phyloP scores from a whole-genome alignment of 1,284 basidiomycete genomes.

The Pyrrhoderma noxium region DNA sequence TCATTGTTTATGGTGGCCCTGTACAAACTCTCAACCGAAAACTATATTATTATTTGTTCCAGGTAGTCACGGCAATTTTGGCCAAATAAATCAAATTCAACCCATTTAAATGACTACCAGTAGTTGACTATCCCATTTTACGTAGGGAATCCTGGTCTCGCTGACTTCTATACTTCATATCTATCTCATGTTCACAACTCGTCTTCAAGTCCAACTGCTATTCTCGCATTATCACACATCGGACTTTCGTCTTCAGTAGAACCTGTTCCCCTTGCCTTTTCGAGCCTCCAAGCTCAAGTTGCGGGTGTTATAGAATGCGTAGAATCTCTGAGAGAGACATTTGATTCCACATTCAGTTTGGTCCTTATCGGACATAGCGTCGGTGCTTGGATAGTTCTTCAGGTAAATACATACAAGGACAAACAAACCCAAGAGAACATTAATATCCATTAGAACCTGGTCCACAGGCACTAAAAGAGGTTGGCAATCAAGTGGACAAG shows the following conservation, averaged over 20 bases:
- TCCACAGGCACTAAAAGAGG: constrained; percentile 41
- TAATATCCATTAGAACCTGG: neutral
- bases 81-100: neutral
- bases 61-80: constrained; percentile 5
- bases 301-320: constrained; percentile 42
- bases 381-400: constrained; percentile 51
- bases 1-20: constrained; percentile 21
- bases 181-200: constrained; percentile 9
- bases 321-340: constrained; percentile 34
- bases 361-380: constrained; percentile 54
- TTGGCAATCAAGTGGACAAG: constrained; percentile 30
- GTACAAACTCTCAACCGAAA: constrained; percentile 1
- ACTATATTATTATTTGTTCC: constrained; percentile 19
- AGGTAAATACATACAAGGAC: constrained; percentile 31
- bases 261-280: neutral
- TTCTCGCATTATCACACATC: constrained; percentile 36
- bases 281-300: constrained; percentile 37
- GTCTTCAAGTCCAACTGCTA: constrained; percentile 17
- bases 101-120: too few relatives aligned
- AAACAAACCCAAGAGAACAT: constrained; percentile 5
- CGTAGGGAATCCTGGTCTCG: constrained; percentile 16
- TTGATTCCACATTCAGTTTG: constrained; percentile 31
- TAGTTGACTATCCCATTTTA: too few relatives aligned
- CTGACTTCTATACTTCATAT: constrained; percentile 14
- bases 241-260: constrained; percentile 22